Evolutionary conservation across 2,329 filamentous ascomycete genomes (phyloP).

Genomic region (Apiospora saccharicola): DNA sequence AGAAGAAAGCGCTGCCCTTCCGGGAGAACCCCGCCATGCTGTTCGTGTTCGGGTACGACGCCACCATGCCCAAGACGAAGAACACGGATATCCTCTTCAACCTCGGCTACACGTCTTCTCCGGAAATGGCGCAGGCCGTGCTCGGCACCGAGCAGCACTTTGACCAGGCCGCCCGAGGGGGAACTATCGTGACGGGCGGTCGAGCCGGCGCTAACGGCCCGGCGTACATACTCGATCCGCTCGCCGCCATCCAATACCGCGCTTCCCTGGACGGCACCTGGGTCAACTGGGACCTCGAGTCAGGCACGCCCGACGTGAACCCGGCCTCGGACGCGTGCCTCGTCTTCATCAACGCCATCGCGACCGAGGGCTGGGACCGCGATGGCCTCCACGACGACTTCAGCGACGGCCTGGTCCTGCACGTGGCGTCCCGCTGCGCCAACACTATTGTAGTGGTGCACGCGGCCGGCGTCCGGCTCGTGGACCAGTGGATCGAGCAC

Average conservation of each 20-base stretch:
- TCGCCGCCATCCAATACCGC: constrained; percentile 64
- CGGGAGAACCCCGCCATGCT: constrained; percentile 59
- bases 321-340: constrained; percentile 67
- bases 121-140: constrained; percentile 53
- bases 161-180: constrained; percentile 57
- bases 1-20: constrained; percentile 67
- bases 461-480: constrained; percentile 66
- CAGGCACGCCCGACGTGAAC: constrained; percentile 53
- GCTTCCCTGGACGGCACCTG: constrained; percentile 62
- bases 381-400: constrained; percentile 73
- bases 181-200: constrained; percentile 60
- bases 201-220: constrained; percentile 59
- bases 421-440: constrained; percentile 65
- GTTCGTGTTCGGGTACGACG: constrained; percentile 71
- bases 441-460: constrained; percentile 72
- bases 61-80: constrained; percentile 56
- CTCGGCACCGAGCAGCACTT: constrained; percentile 53
- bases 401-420: constrained; percentile 65
- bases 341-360: constrained; percentile 73
- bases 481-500: constrained; percentile 71
- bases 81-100: constrained; percentile 55
- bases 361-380: constrained; percentile 78
- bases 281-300: constrained; percentile 63
- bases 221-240: constrained; percentile 59
- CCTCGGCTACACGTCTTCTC: constrained; percentile 55